phyloP scores from a whole-genome alignment of 805 yeast genomes.

The Peterozyma toletana region DNA sequence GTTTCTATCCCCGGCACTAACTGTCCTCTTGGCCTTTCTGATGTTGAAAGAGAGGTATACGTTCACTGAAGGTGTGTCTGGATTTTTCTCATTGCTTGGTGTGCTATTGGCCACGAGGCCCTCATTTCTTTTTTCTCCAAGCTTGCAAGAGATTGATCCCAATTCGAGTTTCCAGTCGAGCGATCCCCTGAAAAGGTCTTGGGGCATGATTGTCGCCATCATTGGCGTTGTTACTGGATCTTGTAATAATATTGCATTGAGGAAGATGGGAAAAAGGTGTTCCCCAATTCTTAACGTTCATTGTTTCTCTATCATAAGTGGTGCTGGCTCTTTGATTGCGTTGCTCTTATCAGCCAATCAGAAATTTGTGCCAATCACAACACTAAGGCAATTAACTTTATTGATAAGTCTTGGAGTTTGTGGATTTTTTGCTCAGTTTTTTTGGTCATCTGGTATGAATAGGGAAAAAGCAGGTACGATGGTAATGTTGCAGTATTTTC shows the following conservation, averaged over 20 bases:
- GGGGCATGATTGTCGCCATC: conserved; percentile 31
- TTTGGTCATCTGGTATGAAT: conserved; percentile 38
- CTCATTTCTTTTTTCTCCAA: conserved; percentile 24
- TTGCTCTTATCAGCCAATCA: conserved; percentile 26
- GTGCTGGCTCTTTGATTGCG: conserved; percentile 22
- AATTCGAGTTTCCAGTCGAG: conserved; percentile 30
- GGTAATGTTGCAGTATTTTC: conserved; percentile 31
- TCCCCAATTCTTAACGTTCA: conserved; percentile 38
- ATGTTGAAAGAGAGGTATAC: conserved; percentile 32
- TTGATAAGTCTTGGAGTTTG: conserved; percentile 31
- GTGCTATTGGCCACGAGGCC: conserved; percentile 38
- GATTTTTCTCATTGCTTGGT: conserved; percentile 29
- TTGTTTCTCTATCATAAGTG: conserved; percentile 31
- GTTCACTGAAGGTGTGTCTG: conserved; percentile 29
- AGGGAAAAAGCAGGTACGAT: conserved; percentile 35
- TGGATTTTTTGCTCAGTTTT: conserved; percentile 40
- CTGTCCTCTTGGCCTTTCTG: conserved; percentile 34
- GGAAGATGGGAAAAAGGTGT: conserved; percentile 33
- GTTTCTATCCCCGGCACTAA: conserved; percentile 35
- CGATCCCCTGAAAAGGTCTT: conserved; percentile 29
- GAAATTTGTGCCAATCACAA: conserved; percentile 24
- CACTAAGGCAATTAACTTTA: conserved; percentile 27
- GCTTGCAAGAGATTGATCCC: conserved; percentile 17
- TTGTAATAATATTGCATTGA: conserved; percentile 28
- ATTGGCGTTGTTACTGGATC: conserved; percentile 34